A percentile compares a stretch with the other conserved stretches of the same genome.
Evolutionary conservation across 192 early-diverging fungal species (phyloP).

Genomic region (Coemansia sp.): DNA sequence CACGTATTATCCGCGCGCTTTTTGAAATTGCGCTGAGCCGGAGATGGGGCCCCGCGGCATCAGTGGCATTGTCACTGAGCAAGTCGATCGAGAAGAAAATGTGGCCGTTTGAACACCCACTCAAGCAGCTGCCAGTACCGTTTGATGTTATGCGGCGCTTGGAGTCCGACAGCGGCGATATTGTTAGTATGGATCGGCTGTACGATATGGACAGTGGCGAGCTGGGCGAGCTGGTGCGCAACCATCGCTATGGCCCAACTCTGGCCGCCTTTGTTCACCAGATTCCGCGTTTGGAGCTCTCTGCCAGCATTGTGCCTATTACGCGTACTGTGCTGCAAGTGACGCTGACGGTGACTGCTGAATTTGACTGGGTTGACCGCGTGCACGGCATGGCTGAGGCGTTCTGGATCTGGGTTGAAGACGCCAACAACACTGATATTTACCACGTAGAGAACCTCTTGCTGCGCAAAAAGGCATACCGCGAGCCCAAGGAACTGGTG

Average conservation of each 20-base stretch:
- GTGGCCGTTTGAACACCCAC: conserved; percentile 91
- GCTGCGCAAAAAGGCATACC: conserved; percentile 65
- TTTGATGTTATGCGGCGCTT: conserved; percentile 72
- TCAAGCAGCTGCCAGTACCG: conserved; percentile 77
- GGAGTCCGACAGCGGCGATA: conserved; percentile 18
- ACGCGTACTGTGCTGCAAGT: conserved; percentile 89
- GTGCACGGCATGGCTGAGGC: conserved; percentile 88
- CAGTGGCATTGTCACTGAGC: conserved; percentile 77
- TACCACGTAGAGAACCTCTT: conserved; percentile 92
- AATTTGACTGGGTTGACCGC: conserved; percentile 94
- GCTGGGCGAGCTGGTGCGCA: conserved; percentile 82
- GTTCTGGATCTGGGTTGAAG: conserved; percentile 98
- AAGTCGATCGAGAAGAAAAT: conserved; percentile 84
- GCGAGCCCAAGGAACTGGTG: conserved; percentile 66
- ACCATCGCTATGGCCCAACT: conserved; percentile 74
- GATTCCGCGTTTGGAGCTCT: conserved; percentile 80
- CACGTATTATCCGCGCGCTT: conserved; percentile 88
- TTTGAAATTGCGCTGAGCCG: conserved; percentile 94
- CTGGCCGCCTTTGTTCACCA: conserved; percentile 76
- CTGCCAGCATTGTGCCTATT: conserved; percentile 85
- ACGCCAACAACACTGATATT: conserved; percentile 83
- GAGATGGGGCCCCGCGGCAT: conserved; percentile 82
- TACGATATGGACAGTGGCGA: conserved; percentile 84
- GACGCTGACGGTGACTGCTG: conserved; percentile 74
- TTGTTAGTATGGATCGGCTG: conserved; percentile 62